Conservation (phyloP, 2,329 filamentous ascomycete genomes). For the Macroventuria anomochaeta region DNA sequence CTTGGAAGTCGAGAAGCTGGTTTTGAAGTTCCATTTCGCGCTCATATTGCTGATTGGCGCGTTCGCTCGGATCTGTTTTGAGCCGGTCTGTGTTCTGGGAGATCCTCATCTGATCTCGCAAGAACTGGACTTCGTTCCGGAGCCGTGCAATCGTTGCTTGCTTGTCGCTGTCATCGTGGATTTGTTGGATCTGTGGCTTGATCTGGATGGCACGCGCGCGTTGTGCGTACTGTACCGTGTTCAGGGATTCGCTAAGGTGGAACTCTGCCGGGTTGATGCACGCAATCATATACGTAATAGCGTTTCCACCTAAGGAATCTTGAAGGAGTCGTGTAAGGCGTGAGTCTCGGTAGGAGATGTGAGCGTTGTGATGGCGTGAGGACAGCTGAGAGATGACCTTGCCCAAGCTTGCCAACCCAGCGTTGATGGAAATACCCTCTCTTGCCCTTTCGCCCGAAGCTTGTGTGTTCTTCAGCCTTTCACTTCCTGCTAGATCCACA, state of each 20-base stretch:
- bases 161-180: constrained; percentile 88
- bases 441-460: constrained; percentile 92
- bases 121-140: constrained; percentile 89
- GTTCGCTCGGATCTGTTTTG: constrained; percentile 66
- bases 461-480: constrained; percentile 94
- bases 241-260: constrained; percentile 94
- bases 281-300: constrained; percentile 99
- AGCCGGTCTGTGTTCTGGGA: constrained; percentile 72
- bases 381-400: constrained; percentile 99
- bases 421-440: constrained; percentile 98
- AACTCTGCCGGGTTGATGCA: constrained; percentile 97
- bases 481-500: constrained; percentile 95
- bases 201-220: constrained; percentile 95
- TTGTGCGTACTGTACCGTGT: constrained; percentile 95
- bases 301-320: constrained; percentile 94
- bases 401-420: constrained; percentile 88
- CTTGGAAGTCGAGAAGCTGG: constrained; percentile 88
- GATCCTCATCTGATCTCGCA: constrained; percentile 90
- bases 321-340: constrained; percentile 92
- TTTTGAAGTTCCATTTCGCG: constrained; percentile 91
- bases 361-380: constrained; percentile 81
- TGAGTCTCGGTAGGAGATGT: constrained; percentile 98
- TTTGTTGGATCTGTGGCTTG: constrained; percentile 93
- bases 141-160: constrained; percentile 91
- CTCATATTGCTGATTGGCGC: constrained; percentile 79